Percentiles rank a stretch among this genome's conserved stretches.
phyloP scores from a whole-genome alignment of 2,329 filamentous ascomycete genomes.

The Alternaria solani region DNA sequence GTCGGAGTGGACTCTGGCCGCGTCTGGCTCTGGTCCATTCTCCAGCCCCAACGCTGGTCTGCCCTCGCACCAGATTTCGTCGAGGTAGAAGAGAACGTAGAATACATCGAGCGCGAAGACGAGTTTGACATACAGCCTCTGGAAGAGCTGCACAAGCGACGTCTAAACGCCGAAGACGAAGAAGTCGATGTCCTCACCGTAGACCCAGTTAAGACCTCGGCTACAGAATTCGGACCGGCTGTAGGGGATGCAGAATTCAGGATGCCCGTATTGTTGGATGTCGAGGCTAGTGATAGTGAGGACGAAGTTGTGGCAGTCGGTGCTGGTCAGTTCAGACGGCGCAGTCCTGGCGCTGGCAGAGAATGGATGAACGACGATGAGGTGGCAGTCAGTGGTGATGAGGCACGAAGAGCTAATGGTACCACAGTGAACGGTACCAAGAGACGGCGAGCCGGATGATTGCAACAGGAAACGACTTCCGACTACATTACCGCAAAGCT shows the following conservation, averaged over 20 bases:
- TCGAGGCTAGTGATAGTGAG: slow-evolving; percentile 93
- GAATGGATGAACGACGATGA: slow-evolving; percentile 70
- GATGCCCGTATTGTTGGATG: slow-evolving; percentile 92
- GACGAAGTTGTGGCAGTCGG: slow-evolving; percentile 78
- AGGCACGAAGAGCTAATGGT: slow-evolving; percentile 44
- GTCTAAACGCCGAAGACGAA: slow-evolving; percentile 91
- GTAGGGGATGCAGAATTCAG: slow-evolving; percentile 69
- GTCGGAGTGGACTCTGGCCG: slow-evolving; percentile 92
- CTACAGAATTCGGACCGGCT: slow-evolving; percentile 56
- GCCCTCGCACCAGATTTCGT: slow-evolving; percentile 95
- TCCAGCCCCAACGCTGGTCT: slow-evolving; percentile 96
- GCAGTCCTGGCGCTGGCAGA: slow-evolving; percentile 78
- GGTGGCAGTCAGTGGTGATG: slow-evolving; percentile 50
- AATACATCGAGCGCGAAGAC: slow-evolving; percentile 94
- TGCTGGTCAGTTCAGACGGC: slow-evolving; percentile 83
- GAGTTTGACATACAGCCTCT: slow-evolving; percentile 98
- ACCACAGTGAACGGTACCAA: slow-evolving; percentile 45
- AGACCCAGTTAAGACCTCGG: slow-evolving; percentile 65
- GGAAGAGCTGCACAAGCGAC: slow-evolving; percentile 90
- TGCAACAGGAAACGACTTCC: background rate
- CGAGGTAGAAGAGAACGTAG: slow-evolving; percentile 97
- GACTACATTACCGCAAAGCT: too few relatives aligned
- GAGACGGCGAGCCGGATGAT: slow-evolving; percentile 43
- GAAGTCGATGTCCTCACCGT: slow-evolving; percentile 88
- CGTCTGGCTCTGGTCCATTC: slow-evolving; percentile 95